Evolutionary conservation across 2,329 filamentous ascomycete species (phyloP).

Genomic region (Ascochyta koolunga): DNA sequence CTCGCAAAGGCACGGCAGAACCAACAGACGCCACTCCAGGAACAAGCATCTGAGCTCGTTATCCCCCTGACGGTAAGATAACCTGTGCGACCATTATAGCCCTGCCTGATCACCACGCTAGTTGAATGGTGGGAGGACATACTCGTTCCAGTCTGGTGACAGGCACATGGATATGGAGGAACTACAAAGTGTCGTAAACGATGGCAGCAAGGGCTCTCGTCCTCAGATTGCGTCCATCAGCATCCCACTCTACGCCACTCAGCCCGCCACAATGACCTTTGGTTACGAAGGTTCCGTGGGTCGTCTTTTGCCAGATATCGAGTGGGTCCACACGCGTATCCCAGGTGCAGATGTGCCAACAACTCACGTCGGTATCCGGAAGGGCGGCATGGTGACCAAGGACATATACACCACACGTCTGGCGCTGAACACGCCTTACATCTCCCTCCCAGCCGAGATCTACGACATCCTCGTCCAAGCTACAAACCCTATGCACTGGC

Average conservation of each 20-base stretch:
- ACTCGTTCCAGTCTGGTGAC: background rate
- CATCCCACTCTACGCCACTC: conserved; percentile 5
- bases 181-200: conserved; percentile 1
- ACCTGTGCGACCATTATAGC: background rate
- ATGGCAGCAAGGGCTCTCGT: background rate
- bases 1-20: conserved; percentile 7
- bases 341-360: conserved; percentile 16
- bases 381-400: conserved; percentile 23
- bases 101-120: background rate
- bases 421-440: conserved; percentile 22
- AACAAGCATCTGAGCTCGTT: background rate
- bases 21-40: conserved; percentile 10
- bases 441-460: conserved; percentile 17
- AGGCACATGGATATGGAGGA: background rate
- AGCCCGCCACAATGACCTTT: conserved; percentile 1
- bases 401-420: conserved; percentile 9
- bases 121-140: background rate
- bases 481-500: conserved; percentile 8
- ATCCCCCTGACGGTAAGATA: conserved; percentile 4
- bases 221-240: conserved; percentile 5
- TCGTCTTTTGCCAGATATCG: background rate
- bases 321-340: conserved; percentile 4
- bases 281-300: background rate
- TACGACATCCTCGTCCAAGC: conserved; percentile 26
- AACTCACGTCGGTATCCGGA: conserved; percentile 20